These are phyloP conservation scores for Fusarium protoensiforme DNA, from an alignment of 2,329 filamentous ascomycete genomes.

Conservation along the genomic window DNA sequence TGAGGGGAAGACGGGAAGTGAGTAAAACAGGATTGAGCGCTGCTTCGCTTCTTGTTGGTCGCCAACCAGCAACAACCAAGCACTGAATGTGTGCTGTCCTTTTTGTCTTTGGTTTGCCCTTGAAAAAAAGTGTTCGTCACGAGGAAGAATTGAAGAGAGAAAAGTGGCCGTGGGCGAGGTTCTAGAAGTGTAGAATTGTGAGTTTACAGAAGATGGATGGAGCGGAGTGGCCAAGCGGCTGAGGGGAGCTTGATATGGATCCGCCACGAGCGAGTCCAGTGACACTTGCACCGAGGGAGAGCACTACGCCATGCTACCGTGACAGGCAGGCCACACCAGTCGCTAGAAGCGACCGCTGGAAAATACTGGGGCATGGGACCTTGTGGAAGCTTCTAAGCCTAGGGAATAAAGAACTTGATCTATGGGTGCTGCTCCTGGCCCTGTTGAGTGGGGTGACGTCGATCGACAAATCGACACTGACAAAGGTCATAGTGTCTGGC, in stretches of 20 bases:
- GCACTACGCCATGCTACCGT: conserved; percentile 29
- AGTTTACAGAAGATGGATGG: conserved; percentile 40
- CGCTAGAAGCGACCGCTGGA: conserved; percentile 26
- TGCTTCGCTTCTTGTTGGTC: conserved; percentile 22
- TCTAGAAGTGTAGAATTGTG: conserved; percentile 25
- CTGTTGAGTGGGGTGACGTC: conserved; percentile 37
- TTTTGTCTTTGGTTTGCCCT: conserved; percentile 5
- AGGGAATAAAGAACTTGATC: conserved; percentile 27
- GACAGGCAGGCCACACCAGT: conserved; percentile 19
- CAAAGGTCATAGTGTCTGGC: not conserved
- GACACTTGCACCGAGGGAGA: conserved; percentile 26
- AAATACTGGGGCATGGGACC: conserved; percentile 45
- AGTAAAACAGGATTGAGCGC: conserved; percentile 1
- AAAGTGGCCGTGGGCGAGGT: conserved; percentile 17
- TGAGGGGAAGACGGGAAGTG: conserved; percentile 12
- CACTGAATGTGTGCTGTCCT: conserved; percentile 15
- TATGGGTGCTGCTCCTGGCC: conserved; percentile 16
- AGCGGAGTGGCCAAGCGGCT: conserved; percentile 7
- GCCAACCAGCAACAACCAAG: conserved; percentile 14
- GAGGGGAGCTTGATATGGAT: conserved; percentile 36
- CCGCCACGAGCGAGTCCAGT: conserved; percentile 38
- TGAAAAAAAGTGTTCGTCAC: not conserved
- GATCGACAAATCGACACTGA: conserved; percentile 30
- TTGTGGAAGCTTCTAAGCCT: conserved; percentile 48
- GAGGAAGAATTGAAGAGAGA: conserved; percentile 12